A percentile compares a stretch with the other conserved stretches of the same genome.
phyloP scores from a whole-genome alignment of 495 filamentous ascomycete genomes.

The Podospora bellae-mahoneyi region DNA sequence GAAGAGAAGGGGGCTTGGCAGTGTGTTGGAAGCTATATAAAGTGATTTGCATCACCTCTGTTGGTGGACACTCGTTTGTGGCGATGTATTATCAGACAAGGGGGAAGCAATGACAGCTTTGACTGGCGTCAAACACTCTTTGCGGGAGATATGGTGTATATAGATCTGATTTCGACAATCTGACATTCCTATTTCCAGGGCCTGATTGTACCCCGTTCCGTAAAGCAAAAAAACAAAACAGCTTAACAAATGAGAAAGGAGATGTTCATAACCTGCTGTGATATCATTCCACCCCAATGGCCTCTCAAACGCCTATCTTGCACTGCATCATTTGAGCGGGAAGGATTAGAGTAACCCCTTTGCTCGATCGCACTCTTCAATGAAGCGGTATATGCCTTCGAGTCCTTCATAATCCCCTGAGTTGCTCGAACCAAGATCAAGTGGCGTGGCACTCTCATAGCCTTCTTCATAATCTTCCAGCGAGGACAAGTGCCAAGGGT shows the following conservation, averaged over 20 bases:
- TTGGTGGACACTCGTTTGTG: too few species aligned
- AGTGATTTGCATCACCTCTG: too few species aligned
- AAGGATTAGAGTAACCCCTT: slow-evolving; percentile 30
- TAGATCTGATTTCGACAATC: neutral
- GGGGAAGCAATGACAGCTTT: too few species aligned
- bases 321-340: slow-evolving; percentile 10
- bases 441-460: slow-evolving; percentile 49
- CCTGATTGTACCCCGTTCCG: slow-evolving; percentile 1
- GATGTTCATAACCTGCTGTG: neutral
- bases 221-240: neutral
- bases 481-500: slow-evolving; percentile 44
- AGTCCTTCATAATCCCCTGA: slow-evolving; percentile 66
- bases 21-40: too few species aligned
- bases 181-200: neutral
- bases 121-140: too few species aligned
- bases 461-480: slow-evolving; percentile 42
- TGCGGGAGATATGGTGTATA: too few species aligned
- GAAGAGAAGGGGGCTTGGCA: too few species aligned
- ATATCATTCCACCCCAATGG: neutral
- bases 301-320: slow-evolving; percentile 7
- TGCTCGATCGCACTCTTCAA: slow-evolving; percentile 78
- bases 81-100: too few species aligned
- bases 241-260: slow-evolving; percentile 5
- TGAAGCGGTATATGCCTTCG: slow-evolving; percentile 81
- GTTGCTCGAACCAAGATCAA: slow-evolving; percentile 34